A percentile compares a stretch with the other conserved stretches of the same genome.
These are phyloP conservation scores for Themeda triandra DNA, from an alignment of 176 grass and related monocot genomes.

Conservation along the genomic window DNA sequence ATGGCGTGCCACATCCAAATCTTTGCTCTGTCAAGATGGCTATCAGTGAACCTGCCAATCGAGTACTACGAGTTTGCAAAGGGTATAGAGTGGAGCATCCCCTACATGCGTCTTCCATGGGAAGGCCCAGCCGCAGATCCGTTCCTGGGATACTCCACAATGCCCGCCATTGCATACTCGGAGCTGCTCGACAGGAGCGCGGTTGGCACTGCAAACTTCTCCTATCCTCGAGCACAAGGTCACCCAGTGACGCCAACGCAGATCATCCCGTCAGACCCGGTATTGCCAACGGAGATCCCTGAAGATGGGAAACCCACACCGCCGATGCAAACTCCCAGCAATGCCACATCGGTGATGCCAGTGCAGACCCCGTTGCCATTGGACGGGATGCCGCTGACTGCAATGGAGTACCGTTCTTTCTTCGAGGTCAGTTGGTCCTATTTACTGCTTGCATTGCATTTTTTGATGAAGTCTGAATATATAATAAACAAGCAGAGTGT, in stretches of 20 bases:
- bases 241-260: not conserved
- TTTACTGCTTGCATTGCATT: not conserved
- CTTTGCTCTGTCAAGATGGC: conserved; percentile 85
- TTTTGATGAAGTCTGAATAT: not conserved
- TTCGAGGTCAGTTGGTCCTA: conserved; percentile 49
- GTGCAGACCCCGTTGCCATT: conserved; percentile 9
- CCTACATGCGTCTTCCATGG: conserved; percentile 79
- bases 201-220: not conserved
- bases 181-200: conserved; percentile 52
- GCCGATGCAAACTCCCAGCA: not conserved
- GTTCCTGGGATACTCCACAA: conserved; percentile 53
- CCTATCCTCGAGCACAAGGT: conserved; percentile 8
- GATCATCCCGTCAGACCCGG: conserved; percentile 21
- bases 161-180: conserved; percentile 51
- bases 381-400: conserved; percentile 57
- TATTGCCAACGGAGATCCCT: conserved; percentile 20
- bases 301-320: not conserved
- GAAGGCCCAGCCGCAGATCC: conserved; percentile 58
- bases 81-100: conserved; percentile 87
- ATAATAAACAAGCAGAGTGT: not conserved
- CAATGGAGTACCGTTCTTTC: conserved; percentile 75
- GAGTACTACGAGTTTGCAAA: conserved; percentile 92
- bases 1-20: conserved; percentile 86
- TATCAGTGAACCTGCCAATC: conserved; percentile 63
- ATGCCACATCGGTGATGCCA: not conserved